phyloP scores from a whole-genome alignment of 2,329 filamentous ascomycete genomes.

The Talaromyces sp. region DNA sequence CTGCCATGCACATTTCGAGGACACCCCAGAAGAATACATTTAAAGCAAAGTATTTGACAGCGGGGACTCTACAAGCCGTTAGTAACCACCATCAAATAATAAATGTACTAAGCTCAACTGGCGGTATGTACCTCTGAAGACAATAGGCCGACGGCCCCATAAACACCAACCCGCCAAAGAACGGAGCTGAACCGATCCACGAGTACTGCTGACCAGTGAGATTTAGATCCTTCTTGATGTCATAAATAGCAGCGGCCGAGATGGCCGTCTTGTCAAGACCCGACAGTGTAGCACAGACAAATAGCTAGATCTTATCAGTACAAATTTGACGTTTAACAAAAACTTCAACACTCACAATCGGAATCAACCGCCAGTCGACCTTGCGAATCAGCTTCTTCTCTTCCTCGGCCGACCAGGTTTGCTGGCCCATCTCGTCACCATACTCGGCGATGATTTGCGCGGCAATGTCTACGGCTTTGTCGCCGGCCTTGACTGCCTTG shows the following conservation, averaged over 20 bases:
- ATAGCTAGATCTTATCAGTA: background rate
- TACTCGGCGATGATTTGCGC: conserved; percentile 6
- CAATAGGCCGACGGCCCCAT: conserved; percentile 5
- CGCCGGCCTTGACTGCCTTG: conserved; percentile 1
- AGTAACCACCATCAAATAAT: background rate
- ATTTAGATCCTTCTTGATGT: background rate
- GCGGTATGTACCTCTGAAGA: background rate
- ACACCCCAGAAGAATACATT: conserved; percentile 3
- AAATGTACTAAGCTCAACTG: background rate
- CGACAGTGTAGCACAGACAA: conserved; percentile 3
- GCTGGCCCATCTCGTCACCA: background rate
- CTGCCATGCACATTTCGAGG: conserved; percentile 4
- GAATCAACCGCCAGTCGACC: conserved; percentile 2
- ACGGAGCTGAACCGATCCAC: conserved; percentile 1
- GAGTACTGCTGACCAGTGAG: conserved; percentile 2
- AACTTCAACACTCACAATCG: conserved; percentile 2
- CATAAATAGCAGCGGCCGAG: background rate
- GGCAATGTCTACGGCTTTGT: background rate
- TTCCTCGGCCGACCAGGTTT: background rate
- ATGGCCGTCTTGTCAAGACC: conserved; percentile 3
- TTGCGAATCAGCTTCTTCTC: conserved; percentile 4
- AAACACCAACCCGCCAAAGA: conserved; percentile 2
- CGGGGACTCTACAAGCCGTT: background rate
- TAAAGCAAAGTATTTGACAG: conserved; percentile 1
- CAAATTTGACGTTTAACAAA: too few relatives aligned